A percentile compares a stretch with the other conserved stretches of the same genome.
Conservation (phyloP, 108 stramenopile genomes). For the Nannochloropsis gaditana region DNA sequence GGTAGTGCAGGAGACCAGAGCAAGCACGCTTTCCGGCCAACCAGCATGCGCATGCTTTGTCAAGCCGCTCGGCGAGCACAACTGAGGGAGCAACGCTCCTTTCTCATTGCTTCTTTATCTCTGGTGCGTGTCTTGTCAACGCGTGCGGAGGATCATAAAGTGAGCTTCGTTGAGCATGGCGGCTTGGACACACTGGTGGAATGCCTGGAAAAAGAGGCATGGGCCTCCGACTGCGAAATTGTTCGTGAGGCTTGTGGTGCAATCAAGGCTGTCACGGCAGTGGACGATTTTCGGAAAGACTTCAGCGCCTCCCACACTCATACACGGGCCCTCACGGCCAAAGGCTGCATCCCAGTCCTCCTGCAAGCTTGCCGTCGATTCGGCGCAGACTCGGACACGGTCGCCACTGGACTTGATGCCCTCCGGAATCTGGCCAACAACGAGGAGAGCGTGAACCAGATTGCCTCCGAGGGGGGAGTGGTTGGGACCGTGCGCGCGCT, state of each 20-base stretch:
- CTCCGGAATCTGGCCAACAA: background rate
- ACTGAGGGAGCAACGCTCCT: background rate
- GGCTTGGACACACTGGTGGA: background rate
- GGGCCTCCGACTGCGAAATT: constrained; percentile 15
- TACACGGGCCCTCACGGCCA: background rate
- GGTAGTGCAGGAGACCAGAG: background rate
- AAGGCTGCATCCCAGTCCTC: background rate
- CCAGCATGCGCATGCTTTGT: background rate
- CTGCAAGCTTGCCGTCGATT: background rate
- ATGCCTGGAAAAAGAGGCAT: background rate
- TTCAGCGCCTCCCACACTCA: constrained; percentile 5
- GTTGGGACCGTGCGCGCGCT: background rate
- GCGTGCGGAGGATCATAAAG: background rate
- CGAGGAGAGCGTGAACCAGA: constrained; percentile 24
- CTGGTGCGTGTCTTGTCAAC: background rate
- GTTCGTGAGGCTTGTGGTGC: background rate
- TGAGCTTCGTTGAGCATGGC: background rate
- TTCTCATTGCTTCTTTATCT: background rate
- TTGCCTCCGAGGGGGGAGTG: background rate
- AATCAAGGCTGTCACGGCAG: background rate
- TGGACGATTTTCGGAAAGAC: background rate
- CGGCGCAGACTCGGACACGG: background rate
- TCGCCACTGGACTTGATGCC: background rate
- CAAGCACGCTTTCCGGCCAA: background rate
- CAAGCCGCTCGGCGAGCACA: background rate